Evolutionary conservation across 2,329 filamentous ascomycete genomes (phyloP), one percentile per base, ranked within the genome.

Genomic region (Colletotrichum theobromicola): DNA sequence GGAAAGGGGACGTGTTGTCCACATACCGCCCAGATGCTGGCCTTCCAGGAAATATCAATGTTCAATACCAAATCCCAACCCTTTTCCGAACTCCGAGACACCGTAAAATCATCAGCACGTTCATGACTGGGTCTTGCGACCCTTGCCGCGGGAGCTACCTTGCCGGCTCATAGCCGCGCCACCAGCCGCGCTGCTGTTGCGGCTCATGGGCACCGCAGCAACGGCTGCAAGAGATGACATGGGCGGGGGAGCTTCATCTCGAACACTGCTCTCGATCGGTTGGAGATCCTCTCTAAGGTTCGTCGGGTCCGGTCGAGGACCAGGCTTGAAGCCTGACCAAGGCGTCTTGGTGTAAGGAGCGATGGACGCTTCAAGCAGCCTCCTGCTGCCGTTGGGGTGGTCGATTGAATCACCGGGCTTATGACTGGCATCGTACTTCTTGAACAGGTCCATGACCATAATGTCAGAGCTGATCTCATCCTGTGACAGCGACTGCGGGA

Each of bases 101-200:
- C 72, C 72, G 8, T 63, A 5, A 37, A 42, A 61, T 67, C 66
- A n/a, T 61, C 66, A 64, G 35, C 68, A 37, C 55, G 30, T 34
- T 69, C 67, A 74, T 75, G 55, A 67, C 57, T 75, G 83, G 66
- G 79, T 81, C 78, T 84, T 84, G 66, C 85, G 82, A 65, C 83
- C 80, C 79, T 86, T 87, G 63, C 88, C 89, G 66, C 89, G 85
- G 26, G 86, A 86, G 76, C 88, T 90, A 58, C 87, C 88, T 78
- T 89, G 87, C 26, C 90, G 85, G 76, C 89, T 91, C 89, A 91
- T 91, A 15, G 88, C 84, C 35, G 87, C 87, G 55, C 89, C 90
- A 28, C 89, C 88, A 5, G 88, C 83, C 68, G 75, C 75, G 21
- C 88, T 90, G 81, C 87, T 90, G 80, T 89, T 88, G 46, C 88